Percentiles rank a stretch among this genome's conserved stretches.
Conservation (phyloP, 202 grass and related monocot genomes). For the Bolboschoenoplectus hybrid region DNA sequence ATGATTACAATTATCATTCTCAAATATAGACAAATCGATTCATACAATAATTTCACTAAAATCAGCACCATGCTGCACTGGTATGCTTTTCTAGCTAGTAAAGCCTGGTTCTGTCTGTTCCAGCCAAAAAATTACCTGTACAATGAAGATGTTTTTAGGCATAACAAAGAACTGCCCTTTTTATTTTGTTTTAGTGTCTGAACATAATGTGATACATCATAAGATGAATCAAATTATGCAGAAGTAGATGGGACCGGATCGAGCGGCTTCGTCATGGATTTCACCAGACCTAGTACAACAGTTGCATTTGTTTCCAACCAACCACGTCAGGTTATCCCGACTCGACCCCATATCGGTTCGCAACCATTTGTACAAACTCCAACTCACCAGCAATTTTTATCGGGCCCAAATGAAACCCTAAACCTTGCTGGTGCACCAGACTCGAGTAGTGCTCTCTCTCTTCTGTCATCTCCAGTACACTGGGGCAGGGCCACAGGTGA, state of each 20-base stretch:
- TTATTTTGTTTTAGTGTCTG: slow-evolving; percentile 15
- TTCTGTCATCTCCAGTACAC: slow-evolving; percentile 43
- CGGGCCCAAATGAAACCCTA: slow-evolving; percentile 28
- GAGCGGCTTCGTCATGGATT: slow-evolving; percentile 47
- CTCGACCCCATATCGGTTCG: background rate
- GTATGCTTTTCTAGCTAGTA: background rate
- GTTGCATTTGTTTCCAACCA: slow-evolving; percentile 16
- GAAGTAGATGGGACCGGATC: slow-evolving; percentile 37
- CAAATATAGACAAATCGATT: background rate
- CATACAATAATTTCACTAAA: background rate
- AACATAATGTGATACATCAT: slow-evolving; percentile 28
- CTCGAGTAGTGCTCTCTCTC: slow-evolving; percentile 41
- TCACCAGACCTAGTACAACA: slow-evolving; percentile 34
- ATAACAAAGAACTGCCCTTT: background rate
- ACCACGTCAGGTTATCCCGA: slow-evolving; percentile 12
- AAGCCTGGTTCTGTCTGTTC: background rate
- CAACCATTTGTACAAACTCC: slow-evolving; percentile 13
- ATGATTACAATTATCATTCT: background rate
- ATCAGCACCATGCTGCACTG: background rate
- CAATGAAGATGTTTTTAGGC: background rate
- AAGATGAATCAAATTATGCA: background rate
- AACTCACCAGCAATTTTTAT: slow-evolving; percentile 11
- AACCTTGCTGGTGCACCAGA: background rate
- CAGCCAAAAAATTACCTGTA: background rate
- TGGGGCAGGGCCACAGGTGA: slow-evolving; percentile 34